phyloP scores from a whole-genome alignment of 2,329 filamentous ascomycete genomes.

The Aspergillus sp. region DNA sequence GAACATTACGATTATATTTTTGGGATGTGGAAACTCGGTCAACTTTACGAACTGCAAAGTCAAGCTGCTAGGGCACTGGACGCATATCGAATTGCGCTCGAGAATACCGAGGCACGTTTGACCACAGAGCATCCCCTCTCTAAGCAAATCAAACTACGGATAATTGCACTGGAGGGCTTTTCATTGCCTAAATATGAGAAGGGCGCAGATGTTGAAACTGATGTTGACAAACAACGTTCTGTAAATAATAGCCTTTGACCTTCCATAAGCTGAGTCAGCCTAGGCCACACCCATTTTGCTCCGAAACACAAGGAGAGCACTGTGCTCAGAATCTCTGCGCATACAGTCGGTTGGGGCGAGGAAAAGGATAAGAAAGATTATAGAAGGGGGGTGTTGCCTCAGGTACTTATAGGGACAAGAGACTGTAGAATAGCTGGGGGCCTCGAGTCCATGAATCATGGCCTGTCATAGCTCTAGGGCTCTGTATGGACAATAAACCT shows the following conservation, averaged over 20 bases:
- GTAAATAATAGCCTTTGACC: not conserved
- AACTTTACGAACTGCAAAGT: constrained; percentile 6
- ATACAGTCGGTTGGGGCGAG: too few relatives aligned
- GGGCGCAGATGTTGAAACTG: not conserved
- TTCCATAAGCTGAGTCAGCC: too few relatives aligned
- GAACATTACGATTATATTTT: constrained; percentile 7
- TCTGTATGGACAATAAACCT: too few relatives aligned
- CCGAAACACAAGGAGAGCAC: too few relatives aligned
- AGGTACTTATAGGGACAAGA: too few relatives aligned
- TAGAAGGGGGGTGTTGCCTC: too few relatives aligned
- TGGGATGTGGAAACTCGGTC: constrained; percentile 9
- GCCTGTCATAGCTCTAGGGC: too few relatives aligned
- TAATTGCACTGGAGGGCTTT: not conserved
- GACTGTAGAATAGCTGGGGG: too few relatives aligned
- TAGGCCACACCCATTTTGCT: too few relatives aligned
- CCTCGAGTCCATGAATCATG: too few relatives aligned
- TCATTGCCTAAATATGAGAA: not conserved
- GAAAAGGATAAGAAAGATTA: too few relatives aligned
- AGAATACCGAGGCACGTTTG: constrained; percentile 1
- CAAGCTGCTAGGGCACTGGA: constrained; percentile 4
- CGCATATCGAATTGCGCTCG: constrained; percentile 3
- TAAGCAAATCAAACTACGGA: constrained; percentile 1
- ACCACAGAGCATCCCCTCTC: constrained; percentile 7
- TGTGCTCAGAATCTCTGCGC: too few relatives aligned
- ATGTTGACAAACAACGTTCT: not conserved